Evolutionary conservation across 352 stramenopile genomes (phyloP), one percentile per base, ranked within the genome.

Genomic region (Detonula confervacea): DNA sequence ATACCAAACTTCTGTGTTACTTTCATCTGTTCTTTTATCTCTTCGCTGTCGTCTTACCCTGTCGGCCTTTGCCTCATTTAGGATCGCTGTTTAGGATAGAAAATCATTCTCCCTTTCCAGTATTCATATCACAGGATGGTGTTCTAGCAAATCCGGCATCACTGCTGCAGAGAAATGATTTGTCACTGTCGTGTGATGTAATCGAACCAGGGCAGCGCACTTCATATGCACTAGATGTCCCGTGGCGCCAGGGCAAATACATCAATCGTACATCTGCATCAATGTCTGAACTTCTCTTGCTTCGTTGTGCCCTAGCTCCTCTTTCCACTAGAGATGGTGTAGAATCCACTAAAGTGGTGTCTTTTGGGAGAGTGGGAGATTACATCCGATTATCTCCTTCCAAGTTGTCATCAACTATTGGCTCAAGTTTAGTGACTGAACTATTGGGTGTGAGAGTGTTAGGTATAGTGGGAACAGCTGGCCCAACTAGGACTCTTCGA

Each of bases 1-100:
- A n/a, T n/a, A n/a, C n/a, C n/a, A n/a, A n/a, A n/a, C n/a, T n/a
- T n/a, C n/a, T n/a, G n/a, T n/a, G n/a, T n/a, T n/a, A n/a, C n/a
- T n/a, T n/a, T n/a, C n/a, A n/a, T n/a, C n/a, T n/a, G n/a, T n/a
- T n/a, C n/a, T n/a, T n/a, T n/a, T n/a, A n/a, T n/a, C n/a, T n/a
- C n/a, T n/a, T n/a, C n/a, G n/a, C n/a, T n/a, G n/a, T n/a, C n/a
- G n/a, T n/a, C n/a, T n/a, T n/a, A n/a, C n/a, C n/a, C n/a, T n/a
- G n/a, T n/a, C n/a, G n/a, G n/a, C n/a, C n/a, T n/a, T n/a, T n/a
- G n/a, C n/a, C n/a, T n/a, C n/a, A n/a, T n/a, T n/a, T n/a, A n/a
- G n/a, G n/a, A 1, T 83, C 83, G 8, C 64, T 93, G 0, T 94
- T 92, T 49, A 65, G 87, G 52, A 90, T 94, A 65, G 89, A 94